Conservation (phyloP, 2,329 filamentous ascomycete genomes). For the Talaromyces rugulosus region DNA sequence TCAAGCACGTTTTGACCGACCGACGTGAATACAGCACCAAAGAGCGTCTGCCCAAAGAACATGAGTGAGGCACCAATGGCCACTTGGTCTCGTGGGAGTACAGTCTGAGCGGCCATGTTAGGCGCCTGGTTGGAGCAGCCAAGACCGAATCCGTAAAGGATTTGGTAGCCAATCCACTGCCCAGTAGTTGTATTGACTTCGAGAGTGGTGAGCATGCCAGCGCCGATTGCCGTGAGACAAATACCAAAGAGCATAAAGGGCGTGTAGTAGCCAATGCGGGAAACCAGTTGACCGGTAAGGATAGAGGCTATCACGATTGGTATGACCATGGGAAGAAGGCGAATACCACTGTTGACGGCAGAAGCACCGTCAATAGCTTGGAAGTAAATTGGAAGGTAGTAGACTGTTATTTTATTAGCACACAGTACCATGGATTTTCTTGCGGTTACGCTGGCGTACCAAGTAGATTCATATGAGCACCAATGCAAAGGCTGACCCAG, state of each 20-base stretch:
- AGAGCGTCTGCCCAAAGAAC: constrained; percentile 22
- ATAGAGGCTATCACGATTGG: constrained; percentile 4
- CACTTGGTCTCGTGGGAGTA: constrained; percentile 23
- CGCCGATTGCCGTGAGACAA: constrained; percentile 5
- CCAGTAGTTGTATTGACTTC: constrained; percentile 9
- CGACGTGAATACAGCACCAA: constrained; percentile 21
- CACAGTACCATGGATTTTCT: neutral
- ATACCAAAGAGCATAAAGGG: constrained; percentile 6
- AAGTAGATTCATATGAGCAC: constrained; percentile 32
- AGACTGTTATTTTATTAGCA: constrained; percentile 26
- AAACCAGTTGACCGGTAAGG: constrained; percentile 2
- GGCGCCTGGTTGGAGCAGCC: constrained; percentile 24
- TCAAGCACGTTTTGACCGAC: constrained; percentile 22
- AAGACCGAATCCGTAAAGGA: constrained; percentile 27
- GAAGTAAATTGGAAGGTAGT: constrained; percentile 48
- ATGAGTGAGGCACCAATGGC: constrained; percentile 22
- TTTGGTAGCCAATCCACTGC: constrained; percentile 26
- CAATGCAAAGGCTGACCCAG: constrained; percentile 37
- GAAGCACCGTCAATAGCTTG: constrained; percentile 32
- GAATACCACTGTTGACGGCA: constrained; percentile 7
- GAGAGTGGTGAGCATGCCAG: constrained; percentile 14
- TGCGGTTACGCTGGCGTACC: constrained; percentile 13
- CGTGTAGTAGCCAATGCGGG: constrained; percentile 11
- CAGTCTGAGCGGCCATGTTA: constrained; percentile 21
- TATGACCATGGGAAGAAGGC: constrained; percentile 6